Base-by-base conservation (phyloP, 495 filamentous ascomycete genomes). In the Penicillium bialowiezense region DNA sequence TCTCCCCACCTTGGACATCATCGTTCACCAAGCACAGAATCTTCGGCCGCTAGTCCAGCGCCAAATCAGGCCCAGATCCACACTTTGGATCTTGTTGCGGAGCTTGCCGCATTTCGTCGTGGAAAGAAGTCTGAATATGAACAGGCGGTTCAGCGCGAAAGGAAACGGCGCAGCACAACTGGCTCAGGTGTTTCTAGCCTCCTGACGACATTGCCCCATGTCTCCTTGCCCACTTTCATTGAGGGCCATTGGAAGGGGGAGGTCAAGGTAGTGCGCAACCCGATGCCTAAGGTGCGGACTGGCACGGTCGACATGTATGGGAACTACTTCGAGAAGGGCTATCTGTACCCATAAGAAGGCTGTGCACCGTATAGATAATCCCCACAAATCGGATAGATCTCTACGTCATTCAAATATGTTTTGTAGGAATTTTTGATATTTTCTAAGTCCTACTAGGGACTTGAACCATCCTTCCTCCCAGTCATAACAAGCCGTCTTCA, bases 161-260 rank as follows among this genome's bases (percentile, higher is more conserved):
- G 63, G 43, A 52, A 50, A 18, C 59, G 68, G 31, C 56, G 63
- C 7, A 65, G 51, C 52, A 66, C 61, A 1, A 42, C 34, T 19
- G 52, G 53, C 17, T 54, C 55, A 20, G 49, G 51, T 24, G 55
- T 47, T 34, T 55, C 64, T 5, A 45, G 52, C 18, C 39, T 51
- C 3, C 34, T 55, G 32, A 46, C 54, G 12, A 49, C 44, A 26
- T 50, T 55, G n/a, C 54, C 60, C 18, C 50, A 55, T 41, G 41
- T 56, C 23, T 55, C 59, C 3, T 59, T 72, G 48, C 48, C 61
- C 0, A 63, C 65, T 18, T 70, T 65, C 55, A 68, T 77, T 2
- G 75, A 77, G 20, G 77, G 77, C 0, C 64, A 78, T 50, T 80
- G 77, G 77, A 75, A 73, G 14, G 77, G 77, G n/a, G 76, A 80